phyloP scores from a whole-genome alignment of 108 stramenopile species.

The Cyclostephanos tholiformis region DNA sequence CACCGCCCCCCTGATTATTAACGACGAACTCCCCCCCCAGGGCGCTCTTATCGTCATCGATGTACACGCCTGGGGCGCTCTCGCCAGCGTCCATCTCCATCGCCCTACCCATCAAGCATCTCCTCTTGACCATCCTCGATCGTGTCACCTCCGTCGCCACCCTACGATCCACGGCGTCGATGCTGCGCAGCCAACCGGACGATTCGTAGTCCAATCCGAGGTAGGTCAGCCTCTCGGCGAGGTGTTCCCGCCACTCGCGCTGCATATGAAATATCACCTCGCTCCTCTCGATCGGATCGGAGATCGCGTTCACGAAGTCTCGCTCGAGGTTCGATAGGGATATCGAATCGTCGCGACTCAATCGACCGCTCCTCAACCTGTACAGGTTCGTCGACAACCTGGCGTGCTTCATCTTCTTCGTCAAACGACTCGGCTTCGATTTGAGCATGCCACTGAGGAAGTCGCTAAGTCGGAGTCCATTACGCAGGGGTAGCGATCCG shows the following conservation, averaged over 20 bases:
- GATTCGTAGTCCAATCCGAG: conserved; percentile 74
- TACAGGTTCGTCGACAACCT: conserved; percentile 61
- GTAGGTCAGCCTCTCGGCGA: conserved; percentile 62
- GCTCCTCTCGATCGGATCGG: conserved; percentile 68
- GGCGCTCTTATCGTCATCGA: conserved; percentile 50
- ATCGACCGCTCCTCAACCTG: not conserved
- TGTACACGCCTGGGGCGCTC: conserved; percentile 70
- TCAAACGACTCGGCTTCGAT: conserved; percentile 86
- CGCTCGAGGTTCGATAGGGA: conserved; percentile 68
- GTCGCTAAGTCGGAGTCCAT: conserved; percentile 85
- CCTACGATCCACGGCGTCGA: conserved; percentile 78
- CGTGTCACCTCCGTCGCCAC: conserved; percentile 74
- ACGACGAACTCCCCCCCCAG: not conserved
- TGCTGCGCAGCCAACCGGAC: conserved; percentile 68
- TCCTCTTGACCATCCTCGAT: conserved; percentile 66
- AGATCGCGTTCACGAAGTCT: conserved; percentile 64
- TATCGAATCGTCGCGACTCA: not conserved
- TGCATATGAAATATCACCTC: conserved; percentile 88
- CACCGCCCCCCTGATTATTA: conserved; percentile 21
- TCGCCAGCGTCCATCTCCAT: conserved; percentile 63
- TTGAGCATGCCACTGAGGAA: conserved; percentile 83
- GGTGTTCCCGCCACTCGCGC: conserved; percentile 85
- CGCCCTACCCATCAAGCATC: conserved; percentile 83
- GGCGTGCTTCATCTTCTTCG: conserved; percentile 93
- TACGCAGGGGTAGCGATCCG: conserved; percentile 70